These are phyloP conservation scores for Penicillium lagena DNA, from an alignment of 495 filamentous ascomycete species.

Conservation along the genomic window DNA sequence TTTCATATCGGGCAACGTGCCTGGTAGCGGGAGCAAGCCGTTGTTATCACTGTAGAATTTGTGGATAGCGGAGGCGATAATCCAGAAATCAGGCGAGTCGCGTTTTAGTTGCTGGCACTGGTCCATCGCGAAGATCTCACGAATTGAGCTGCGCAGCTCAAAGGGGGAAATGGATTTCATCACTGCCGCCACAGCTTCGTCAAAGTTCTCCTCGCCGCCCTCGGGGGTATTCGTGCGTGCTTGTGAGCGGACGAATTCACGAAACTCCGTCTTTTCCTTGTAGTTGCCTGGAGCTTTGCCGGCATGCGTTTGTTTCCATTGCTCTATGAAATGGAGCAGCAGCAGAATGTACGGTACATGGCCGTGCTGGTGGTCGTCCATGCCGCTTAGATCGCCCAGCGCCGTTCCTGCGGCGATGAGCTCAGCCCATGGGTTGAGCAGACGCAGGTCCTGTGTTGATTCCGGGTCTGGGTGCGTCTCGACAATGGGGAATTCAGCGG, in stretches of 20 bases:
- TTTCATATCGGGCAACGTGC: slow-evolving; percentile 96
- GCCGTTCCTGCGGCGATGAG: slow-evolving; percentile 54
- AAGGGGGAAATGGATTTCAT: slow-evolving; percentile 71
- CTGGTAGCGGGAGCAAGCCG: slow-evolving; percentile 69
- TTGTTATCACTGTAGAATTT: slow-evolving; percentile 65
- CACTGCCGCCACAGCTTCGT: slow-evolving; percentile 83
- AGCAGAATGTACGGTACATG: slow-evolving; percentile 87
- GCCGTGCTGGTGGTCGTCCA: slow-evolving; percentile 79
- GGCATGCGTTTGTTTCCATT: slow-evolving; percentile 71
- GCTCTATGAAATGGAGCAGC: slow-evolving; percentile 75
- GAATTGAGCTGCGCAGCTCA: slow-evolving; percentile 58
- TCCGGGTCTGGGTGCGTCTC: slow-evolving; percentile 93
- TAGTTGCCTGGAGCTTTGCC: slow-evolving; percentile 66
- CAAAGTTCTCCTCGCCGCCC: slow-evolving; percentile 94
- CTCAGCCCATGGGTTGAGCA: slow-evolving; percentile 84
- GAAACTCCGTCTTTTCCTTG: slow-evolving; percentile 82
- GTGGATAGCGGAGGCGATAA: slow-evolving; percentile 76
- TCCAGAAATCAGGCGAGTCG: slow-evolving; percentile 65
- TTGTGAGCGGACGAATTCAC: slow-evolving; percentile 55
- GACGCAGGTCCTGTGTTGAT: slow-evolving; percentile 76
- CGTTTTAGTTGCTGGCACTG: slow-evolving; percentile 43
- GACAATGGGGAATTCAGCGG: slow-evolving; percentile 80
- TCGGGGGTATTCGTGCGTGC: slow-evolving; percentile 71
- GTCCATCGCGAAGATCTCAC: slow-evolving; percentile 69
- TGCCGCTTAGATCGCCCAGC: slow-evolving; percentile 58